Evolutionary conservation across 129 eudicot genomes (phyloP).

Genomic region (Helianthus tuberosus): DNA sequence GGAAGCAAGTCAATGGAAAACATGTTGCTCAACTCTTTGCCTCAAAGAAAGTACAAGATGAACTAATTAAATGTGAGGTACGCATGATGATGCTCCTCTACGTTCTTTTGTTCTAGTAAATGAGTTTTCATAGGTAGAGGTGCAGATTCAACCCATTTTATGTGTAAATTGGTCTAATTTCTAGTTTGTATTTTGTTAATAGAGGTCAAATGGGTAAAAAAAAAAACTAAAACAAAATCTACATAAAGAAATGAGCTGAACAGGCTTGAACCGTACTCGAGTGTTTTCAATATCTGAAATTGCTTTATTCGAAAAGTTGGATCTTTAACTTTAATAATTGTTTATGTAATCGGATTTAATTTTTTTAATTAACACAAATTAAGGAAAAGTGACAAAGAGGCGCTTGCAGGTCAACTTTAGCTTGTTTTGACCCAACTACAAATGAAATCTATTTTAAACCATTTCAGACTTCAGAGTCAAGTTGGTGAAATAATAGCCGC

Average conservation of each 20-base stretch:
- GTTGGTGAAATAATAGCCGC: too few relatives aligned
- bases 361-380: not conserved
- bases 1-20: constrained; percentile 66
- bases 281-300: not conserved
- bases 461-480: not conserved
- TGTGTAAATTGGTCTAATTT: not conserved
- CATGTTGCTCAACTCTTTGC: constrained; percentile 66
- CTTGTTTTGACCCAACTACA: not conserved
- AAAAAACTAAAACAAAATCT: not conserved
- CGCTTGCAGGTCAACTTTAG: too few relatives aligned
- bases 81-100: not conserved
- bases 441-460: not conserved
- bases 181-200: not conserved
- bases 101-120: not conserved
- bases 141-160: not conserved
- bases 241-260: constrained; percentile 3
- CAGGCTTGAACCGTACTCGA: not conserved
- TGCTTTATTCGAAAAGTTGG: not conserved
- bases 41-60: constrained; percentile 76
- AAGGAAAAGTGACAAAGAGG: not conserved
- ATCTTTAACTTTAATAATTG: not conserved
- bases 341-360: not conserved
- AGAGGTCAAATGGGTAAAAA: not conserved
- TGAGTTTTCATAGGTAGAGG: not conserved
- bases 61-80: constrained; percentile 74